A percentile compares a stretch with the other conserved stretches of the same genome.
phyloP scores from a whole-genome alignment of 1,139 yeast species.

The Hansenula lynferdii region DNA sequence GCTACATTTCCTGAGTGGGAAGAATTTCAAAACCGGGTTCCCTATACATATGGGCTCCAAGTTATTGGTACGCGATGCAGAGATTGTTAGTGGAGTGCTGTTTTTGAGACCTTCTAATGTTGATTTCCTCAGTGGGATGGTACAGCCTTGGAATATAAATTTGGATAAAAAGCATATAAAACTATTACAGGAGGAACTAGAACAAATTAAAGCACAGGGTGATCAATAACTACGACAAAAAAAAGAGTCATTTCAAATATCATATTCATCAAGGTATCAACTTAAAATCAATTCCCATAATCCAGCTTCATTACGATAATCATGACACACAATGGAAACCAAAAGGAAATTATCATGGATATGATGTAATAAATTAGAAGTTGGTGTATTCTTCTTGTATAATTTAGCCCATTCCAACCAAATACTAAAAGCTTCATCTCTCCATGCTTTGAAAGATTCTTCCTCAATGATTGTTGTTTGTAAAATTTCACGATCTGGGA shows the following conservation, averaged over 20 bases:
- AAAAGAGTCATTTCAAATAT: no score
- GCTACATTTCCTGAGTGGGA: slow-evolving; percentile 18
- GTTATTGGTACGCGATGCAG: slow-evolving; percentile 24
- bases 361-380: slow-evolving; percentile 56
- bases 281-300: slow-evolving; percentile 65
- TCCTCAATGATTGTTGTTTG: slow-evolving; percentile 94
- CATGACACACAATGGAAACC: slow-evolving; percentile 84
- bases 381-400: slow-evolving; percentile 40
- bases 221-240: neutral
- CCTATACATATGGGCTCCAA: slow-evolving; percentile 33
- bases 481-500: slow-evolving; percentile 86
- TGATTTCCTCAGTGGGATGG: slow-evolving; percentile 29
- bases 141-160: slow-evolving; percentile 27
- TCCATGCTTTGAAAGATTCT: slow-evolving; percentile 90
- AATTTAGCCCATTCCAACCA: slow-evolving; percentile 92
- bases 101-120: slow-evolving; percentile 15
- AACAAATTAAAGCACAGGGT: neutral
- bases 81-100: slow-evolving; percentile 22
- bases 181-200: slow-evolving; percentile 20
- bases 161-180: slow-evolving; percentile 24
- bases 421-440: slow-evolving; percentile 88
- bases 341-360: slow-evolving; percentile 63
- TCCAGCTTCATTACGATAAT: slow-evolving; percentile 67
- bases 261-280: no score
- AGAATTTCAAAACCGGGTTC: slow-evolving; percentile 20